Conservation (phyloP, 164 flowering plant species). For the Cinnamomum micranthum region DNA sequence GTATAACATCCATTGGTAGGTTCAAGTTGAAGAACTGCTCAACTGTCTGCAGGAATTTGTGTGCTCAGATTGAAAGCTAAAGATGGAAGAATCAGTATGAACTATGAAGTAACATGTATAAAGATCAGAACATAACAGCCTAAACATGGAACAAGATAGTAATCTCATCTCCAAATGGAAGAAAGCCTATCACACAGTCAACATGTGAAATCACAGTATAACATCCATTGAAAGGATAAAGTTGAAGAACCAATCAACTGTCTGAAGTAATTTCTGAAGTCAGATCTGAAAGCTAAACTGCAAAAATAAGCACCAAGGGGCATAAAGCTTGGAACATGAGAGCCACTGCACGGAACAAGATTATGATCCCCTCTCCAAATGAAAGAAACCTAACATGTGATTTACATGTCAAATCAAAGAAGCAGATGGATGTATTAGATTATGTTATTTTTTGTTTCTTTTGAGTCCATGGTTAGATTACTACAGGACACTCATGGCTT, state of each 20-base stretch:
- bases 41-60: conserved; percentile 56
- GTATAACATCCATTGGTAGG: conserved; percentile 67
- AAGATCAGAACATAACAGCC: neutral
- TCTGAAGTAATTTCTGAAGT: conserved; percentile 40
- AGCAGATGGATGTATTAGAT: neutral
- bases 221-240: conserved; percentile 66
- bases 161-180: neutral
- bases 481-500: neutral
- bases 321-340: neutral
- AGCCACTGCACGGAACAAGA: neutral
- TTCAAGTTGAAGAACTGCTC: conserved; percentile 70
- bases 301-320: neutral
- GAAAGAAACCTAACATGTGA: neutral
- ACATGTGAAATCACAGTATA: conserved; percentile 20
- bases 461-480: neutral
- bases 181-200: neutral
- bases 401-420: neutral
- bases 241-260: conserved; percentile 70
- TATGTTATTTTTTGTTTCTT: neutral
- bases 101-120: neutral
- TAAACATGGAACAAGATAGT: neutral
- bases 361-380: neutral
- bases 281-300: neutral
- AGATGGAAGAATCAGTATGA: neutral
- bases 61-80: neutral